Percentiles rank a stretch among this genome's conserved stretches.
phyloP scores from a whole-genome alignment of 106 monocot species.

The Dactylorhiza incarnata region DNA sequence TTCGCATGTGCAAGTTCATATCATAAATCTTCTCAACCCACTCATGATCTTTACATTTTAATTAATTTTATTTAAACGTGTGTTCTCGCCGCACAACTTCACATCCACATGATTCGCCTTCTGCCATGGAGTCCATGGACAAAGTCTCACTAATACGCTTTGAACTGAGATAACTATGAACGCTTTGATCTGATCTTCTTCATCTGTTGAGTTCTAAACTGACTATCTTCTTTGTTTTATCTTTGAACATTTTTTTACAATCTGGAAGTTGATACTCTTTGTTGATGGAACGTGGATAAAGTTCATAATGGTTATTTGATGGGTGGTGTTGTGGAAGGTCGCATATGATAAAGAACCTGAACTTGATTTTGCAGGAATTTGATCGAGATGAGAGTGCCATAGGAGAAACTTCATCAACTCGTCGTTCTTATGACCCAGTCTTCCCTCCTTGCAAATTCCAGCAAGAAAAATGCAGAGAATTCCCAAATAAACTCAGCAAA shows the following conservation, averaged over 20 bases:
- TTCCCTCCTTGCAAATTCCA: constrained; percentile 77
- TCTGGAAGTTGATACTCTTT: neutral
- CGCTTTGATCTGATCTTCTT: neutral
- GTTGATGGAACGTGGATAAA: neutral
- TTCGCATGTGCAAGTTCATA: too few relatives aligned
- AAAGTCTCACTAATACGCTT: too few relatives aligned
- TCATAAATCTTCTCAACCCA: too few relatives aligned
- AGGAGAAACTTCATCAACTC: constrained; percentile 21
- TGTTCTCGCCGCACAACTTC: too few relatives aligned
- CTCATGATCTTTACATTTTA: too few relatives aligned
- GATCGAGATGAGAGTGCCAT: constrained; percentile 16
- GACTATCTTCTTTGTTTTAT: neutral
- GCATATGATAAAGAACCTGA: neutral
- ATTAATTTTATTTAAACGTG: too few relatives aligned
- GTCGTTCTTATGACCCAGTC: constrained; percentile 39
- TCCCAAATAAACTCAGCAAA: constrained; percentile 32
- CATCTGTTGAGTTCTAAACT: neutral
- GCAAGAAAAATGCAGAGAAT: constrained; percentile 42
- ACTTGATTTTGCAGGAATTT: constrained; percentile 17
- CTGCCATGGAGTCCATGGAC: too few relatives aligned
- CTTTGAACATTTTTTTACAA: too few relatives aligned
- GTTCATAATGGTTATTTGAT: neutral
- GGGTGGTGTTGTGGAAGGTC: neutral
- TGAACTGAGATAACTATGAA: neutral
- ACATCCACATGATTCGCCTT: too few relatives aligned